These are phyloP conservation scores for Leucaena leucocephala DNA, from an alignment of 306 rosid genomes.

Conservation along the genomic window DNA sequence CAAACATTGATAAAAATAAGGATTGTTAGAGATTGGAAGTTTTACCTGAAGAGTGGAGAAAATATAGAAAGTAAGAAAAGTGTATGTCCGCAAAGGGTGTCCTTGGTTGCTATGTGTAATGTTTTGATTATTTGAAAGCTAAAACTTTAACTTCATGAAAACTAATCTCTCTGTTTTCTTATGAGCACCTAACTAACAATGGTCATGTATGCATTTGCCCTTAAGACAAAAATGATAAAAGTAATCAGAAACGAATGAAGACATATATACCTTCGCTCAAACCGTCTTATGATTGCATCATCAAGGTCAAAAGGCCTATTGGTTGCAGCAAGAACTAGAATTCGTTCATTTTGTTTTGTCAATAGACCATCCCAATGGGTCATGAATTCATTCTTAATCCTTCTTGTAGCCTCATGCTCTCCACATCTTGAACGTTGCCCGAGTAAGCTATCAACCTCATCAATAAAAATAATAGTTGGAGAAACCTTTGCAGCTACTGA, in stretches of 20 bases:
- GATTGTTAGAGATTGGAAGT: background rate
- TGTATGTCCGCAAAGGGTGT: background rate
- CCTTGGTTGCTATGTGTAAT: background rate
- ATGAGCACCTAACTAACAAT: background rate
- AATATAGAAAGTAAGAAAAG: background rate
- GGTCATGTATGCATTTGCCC: background rate
- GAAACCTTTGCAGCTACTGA: background rate
- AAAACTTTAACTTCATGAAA: background rate
- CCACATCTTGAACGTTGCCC: background rate
- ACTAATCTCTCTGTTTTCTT: background rate
- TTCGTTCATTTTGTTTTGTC: background rate
- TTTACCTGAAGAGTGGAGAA: background rate
- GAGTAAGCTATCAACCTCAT: background rate
- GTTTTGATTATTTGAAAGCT: background rate
- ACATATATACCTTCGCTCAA: background rate
- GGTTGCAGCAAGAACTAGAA: constrained; percentile 2
- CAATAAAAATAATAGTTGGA: background rate
- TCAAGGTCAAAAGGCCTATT: constrained; percentile 3
- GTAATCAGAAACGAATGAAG: background rate
- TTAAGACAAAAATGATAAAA: background rate
- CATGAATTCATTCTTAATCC: constrained; percentile 4
- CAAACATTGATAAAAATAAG: background rate
- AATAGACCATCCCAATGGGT: constrained; percentile 1
- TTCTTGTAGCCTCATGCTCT: constrained; percentile 1
- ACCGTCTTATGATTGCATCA: constrained; percentile 7